Percentiles rank a stretch among this genome's conserved stretches.
Conservation (phyloP, 306 rosid species). For the Cucurbita moschata region DNA sequence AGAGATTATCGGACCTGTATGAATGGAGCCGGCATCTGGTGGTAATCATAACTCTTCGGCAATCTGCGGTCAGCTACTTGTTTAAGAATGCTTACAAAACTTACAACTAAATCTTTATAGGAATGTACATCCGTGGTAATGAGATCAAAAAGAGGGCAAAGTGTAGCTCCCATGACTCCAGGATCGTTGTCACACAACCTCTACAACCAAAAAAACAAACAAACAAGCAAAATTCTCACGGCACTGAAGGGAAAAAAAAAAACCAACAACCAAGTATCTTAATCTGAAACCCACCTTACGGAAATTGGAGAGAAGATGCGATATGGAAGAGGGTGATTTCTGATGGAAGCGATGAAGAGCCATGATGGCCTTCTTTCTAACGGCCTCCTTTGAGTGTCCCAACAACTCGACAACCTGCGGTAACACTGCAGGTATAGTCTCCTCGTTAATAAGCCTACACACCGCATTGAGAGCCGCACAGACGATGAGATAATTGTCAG, state of each 20-base stretch:
- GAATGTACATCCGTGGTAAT: slow-evolving; percentile 38
- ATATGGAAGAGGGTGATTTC: slow-evolving; percentile 62
- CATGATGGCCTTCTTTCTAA: slow-evolving; percentile 83
- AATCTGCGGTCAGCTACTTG: slow-evolving; percentile 76
- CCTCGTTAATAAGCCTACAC: slow-evolving; percentile 72
- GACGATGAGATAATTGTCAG: slow-evolving; percentile 72
- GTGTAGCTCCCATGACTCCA: slow-evolving; percentile 87
- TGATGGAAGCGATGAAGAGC: slow-evolving; percentile 74
- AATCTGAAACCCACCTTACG: slow-evolving; percentile 24
- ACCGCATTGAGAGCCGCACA: slow-evolving; percentile 86
- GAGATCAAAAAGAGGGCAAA: slow-evolving; percentile 68
- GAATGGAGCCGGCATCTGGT: slow-evolving; percentile 83
- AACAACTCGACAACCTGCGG: slow-evolving; percentile 78
- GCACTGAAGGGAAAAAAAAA: not conserved
- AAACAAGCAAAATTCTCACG: not conserved
- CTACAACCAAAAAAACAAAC: not conserved
- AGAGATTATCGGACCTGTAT: slow-evolving; percentile 41
- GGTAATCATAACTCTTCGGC: slow-evolving; percentile 87
- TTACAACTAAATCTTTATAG: slow-evolving; percentile 66
- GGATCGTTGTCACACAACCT: slow-evolving; percentile 82
- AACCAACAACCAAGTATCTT: not conserved
- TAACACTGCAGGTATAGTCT: slow-evolving; percentile 82
- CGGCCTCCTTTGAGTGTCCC: slow-evolving; percentile 66
- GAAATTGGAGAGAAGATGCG: slow-evolving; percentile 57
- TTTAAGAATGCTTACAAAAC: slow-evolving; percentile 80